A percentile compares a stretch with the other conserved stretches of the same genome.
phyloP scores from a whole-genome alignment of 2,329 filamentous ascomycete genomes.

The Curvularia eragrostidis region DNA sequence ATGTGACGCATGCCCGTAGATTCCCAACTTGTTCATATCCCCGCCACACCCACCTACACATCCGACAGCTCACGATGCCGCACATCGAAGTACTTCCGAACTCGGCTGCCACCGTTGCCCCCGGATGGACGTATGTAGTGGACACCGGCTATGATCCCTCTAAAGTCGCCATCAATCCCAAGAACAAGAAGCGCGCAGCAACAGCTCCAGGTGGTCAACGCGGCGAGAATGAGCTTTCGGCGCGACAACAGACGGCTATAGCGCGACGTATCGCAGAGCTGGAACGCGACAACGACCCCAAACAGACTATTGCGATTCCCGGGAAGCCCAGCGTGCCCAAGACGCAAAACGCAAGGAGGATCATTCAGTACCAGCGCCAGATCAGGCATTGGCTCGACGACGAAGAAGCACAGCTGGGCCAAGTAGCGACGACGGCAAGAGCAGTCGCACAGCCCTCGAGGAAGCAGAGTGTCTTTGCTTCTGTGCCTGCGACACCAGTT shows the following conservation, averaged over 20 bases:
- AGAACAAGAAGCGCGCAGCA: slow-evolving; percentile 71
- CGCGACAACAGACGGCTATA: slow-evolving; percentile 82
- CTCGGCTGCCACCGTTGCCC: slow-evolving; percentile 71
- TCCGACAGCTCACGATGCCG: slow-evolving; percentile 56
- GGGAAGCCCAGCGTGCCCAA: slow-evolving; percentile 51
- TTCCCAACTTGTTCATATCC: slow-evolving; percentile 16
- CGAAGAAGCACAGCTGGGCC: slow-evolving; percentile 71
- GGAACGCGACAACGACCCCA: slow-evolving; percentile 72
- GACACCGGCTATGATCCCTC: slow-evolving; percentile 70
- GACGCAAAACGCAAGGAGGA: slow-evolving; percentile 72
- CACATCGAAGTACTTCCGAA: slow-evolving; percentile 82
- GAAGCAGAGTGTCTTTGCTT: slow-evolving; percentile 34
- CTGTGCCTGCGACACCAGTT: slow-evolving; percentile 35
- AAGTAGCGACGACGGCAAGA: slow-evolving; percentile 29
- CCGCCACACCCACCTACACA: slow-evolving; percentile 12
- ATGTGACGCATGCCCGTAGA: slow-evolving; percentile 18
- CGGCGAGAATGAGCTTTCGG: slow-evolving; percentile 68
- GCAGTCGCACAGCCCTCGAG: slow-evolving; percentile 26
- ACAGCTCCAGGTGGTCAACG: slow-evolving; percentile 40
- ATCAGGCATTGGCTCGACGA: slow-evolving; percentile 85
- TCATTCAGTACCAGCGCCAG: slow-evolving; percentile 80
- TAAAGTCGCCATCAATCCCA: slow-evolving; percentile 60
- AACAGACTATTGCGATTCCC: slow-evolving; percentile 53
- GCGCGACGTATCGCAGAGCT: slow-evolving; percentile 82
- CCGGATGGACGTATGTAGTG: slow-evolving; percentile 92